phyloP scores from a whole-genome alignment of 768 basidiomycete genomes.

The Boletus vinaceobasis region DNA sequence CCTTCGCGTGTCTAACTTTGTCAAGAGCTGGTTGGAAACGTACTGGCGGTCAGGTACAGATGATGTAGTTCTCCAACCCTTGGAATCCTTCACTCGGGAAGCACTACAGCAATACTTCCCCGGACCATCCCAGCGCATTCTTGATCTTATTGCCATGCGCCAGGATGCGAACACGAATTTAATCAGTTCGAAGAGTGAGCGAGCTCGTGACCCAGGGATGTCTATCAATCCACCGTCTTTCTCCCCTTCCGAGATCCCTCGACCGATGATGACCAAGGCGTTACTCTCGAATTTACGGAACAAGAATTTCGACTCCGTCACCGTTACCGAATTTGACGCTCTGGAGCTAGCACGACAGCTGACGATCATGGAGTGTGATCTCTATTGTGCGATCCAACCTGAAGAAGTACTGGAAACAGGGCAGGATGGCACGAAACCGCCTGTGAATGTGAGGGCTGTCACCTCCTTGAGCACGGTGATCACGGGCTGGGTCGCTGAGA shows the following conservation, averaged over 20 bases:
- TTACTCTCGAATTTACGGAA: conserved; percentile 65
- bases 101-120: conserved; percentile 62
- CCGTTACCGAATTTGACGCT: conserved; percentile 88
- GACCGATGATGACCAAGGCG: conserved; percentile 81
- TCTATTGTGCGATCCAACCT: conserved; percentile 83
- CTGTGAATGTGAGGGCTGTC: conserved; percentile 76
- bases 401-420: conserved; percentile 88
- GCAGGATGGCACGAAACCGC: conserved; percentile 60
- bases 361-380: conserved; percentile 86
- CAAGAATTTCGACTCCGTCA: conserved; percentile 58
- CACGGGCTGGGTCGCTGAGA: conserved; percentile 95
- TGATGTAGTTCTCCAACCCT: conserved; percentile 52
- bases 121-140: conserved; percentile 66
- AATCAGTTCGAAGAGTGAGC: conserved; percentile 57
- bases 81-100: conserved; percentile 60
- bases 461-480: conserved; percentile 87
- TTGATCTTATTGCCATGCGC: conserved; percentile 62
- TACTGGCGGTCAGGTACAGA: conserved; percentile 85
- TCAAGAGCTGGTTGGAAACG: conserved; percentile 91
- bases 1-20: conserved; percentile 84
- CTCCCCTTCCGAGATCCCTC: conserved; percentile 66
- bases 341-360: conserved; percentile 91
- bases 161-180: conserved; percentile 44
- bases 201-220: conserved; percentile 73
- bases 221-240: conserved; percentile 59